Evolutionary conservation across 2,329 filamentous ascomycete species (phyloP).

Genomic region (Paecilomyces sp.): DNA sequence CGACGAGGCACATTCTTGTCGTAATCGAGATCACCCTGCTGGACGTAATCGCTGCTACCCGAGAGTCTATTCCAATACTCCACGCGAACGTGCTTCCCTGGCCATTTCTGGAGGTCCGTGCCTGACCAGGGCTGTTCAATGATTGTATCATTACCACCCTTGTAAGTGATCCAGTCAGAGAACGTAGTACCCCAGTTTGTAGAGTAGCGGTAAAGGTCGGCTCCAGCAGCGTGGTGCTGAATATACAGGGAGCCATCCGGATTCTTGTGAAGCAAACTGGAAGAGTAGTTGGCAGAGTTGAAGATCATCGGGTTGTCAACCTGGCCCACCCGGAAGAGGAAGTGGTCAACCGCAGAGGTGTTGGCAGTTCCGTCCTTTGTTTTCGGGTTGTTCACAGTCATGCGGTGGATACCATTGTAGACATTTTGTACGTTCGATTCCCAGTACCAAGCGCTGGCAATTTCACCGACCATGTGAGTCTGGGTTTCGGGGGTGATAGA

Average conservation of each 20-base stretch:
- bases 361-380: constrained; percentile 32
- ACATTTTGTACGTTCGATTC: constrained; percentile 48
- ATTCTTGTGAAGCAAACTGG: constrained; percentile 39
- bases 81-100: constrained; percentile 55
- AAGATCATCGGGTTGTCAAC: constrained; percentile 55
- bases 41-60: constrained; percentile 53
- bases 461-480: constrained; percentile 41
- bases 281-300: constrained; percentile 53
- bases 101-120: constrained; percentile 52
- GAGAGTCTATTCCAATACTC: constrained; percentile 57
- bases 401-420: constrained; percentile 53
- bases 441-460: constrained; percentile 50
- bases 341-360: constrained; percentile 52
- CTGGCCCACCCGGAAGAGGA: constrained; percentile 55
- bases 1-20: constrained; percentile 38
- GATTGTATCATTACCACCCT: constrained; percentile 44
- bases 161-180: constrained; percentile 52
- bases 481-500: constrained; percentile 25
- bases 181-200: constrained; percentile 55
- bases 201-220: constrained; percentile 56
- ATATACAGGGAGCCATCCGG: constrained; percentile 41
- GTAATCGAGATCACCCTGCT: constrained; percentile 50
- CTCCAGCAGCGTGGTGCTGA: constrained; percentile 54
- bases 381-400: constrained; percentile 51
- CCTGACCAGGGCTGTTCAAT: constrained; percentile 49